Evolutionary conservation across 305 asterid species (phyloP).

Genomic region (Fraxinus platypoda): DNA sequence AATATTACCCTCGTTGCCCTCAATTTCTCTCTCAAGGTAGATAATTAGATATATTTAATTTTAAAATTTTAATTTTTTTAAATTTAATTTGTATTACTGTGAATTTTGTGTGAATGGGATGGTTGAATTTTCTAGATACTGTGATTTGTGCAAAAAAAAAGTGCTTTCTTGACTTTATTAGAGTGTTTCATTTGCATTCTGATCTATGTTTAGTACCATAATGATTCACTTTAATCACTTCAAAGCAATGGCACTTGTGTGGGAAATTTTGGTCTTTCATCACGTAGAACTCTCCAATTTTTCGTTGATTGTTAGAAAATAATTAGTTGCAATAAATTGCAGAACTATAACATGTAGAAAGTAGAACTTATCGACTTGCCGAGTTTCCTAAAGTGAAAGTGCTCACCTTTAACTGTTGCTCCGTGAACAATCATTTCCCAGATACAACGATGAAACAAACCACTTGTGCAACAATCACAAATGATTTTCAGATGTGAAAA

Average conservation of each 20-base stretch:
- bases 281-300: background rate
- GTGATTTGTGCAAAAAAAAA: background rate
- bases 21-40: conserved; percentile 94
- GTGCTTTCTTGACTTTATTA: background rate
- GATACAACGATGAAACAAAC: no score
- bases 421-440: no score
- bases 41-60: background rate
- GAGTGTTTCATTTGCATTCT: background rate
- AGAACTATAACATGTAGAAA: no score
- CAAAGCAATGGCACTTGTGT: background rate
- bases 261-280: background rate
- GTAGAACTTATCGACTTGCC: no score
- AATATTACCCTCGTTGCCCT: conserved; percentile 96
- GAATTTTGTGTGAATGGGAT: background rate
- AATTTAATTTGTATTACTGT: background rate
- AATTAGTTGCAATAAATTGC: no score
- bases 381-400: no score
- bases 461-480: no score
- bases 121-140: background rate
- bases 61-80: background rate
- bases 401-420: no score
- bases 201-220: no score
- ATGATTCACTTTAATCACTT: background rate
- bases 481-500: no score
- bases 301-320: background rate